Percentiles rank a stretch among this genome's conserved stretches.
phyloP scores from a whole-genome alignment of 208 protist species.

The Wallacemonas sp. region DNA sequence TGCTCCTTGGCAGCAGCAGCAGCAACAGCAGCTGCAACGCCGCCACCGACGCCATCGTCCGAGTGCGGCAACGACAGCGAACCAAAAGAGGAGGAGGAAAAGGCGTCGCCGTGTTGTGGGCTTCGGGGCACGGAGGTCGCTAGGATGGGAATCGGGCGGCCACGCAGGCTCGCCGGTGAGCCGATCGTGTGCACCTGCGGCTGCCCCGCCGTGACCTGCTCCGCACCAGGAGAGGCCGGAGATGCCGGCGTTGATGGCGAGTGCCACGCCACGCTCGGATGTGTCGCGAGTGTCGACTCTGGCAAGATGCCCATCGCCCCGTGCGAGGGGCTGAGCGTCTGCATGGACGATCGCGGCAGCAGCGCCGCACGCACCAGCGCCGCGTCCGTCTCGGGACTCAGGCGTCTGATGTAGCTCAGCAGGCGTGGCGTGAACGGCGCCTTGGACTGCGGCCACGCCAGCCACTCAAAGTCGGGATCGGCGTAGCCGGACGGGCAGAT shows the following conservation, averaged over 20 bases:
- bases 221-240: too few relatives aligned
- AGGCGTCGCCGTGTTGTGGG: neutral
- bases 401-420: slow-evolving; percentile 46
- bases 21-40: neutral
- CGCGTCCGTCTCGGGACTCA: slow-evolving; percentile 63
- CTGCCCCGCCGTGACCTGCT: too few relatives aligned
- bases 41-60: too few relatives aligned
- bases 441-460: slow-evolving; percentile 78
- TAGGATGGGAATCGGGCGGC: too few relatives aligned
- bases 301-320: neutral
- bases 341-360: slow-evolving; percentile 14
- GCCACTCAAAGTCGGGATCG: slow-evolving; percentile 85
- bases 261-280: neutral
- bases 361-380: slow-evolving; percentile 44
- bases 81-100: neutral
- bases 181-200: too few relatives aligned
- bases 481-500: slow-evolving; percentile 71
- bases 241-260: neutral
- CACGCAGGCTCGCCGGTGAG: too few relatives aligned
- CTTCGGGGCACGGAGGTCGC: too few relatives aligned
- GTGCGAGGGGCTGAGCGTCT: neutral
- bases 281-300: neutral
- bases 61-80: neutral
- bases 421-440: slow-evolving; percentile 41
- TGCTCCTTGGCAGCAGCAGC: neutral